Evolutionary conservation across 2,329 filamentous ascomycete genomes (phyloP).

Genomic region (Trichoderma polysporum): DNA sequence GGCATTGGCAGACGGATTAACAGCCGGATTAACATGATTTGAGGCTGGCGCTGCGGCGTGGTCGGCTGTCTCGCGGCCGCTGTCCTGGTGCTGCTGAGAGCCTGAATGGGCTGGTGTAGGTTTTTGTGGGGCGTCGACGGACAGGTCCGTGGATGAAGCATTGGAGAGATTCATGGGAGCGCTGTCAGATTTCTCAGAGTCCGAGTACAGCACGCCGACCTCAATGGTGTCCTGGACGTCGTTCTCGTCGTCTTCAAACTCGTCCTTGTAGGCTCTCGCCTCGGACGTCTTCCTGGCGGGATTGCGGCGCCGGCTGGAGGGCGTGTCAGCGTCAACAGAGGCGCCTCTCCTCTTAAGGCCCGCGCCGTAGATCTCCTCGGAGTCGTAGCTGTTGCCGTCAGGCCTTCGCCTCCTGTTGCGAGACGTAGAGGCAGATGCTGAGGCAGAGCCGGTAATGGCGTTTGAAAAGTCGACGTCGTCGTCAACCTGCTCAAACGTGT

Average conservation of each 20-base stretch:
- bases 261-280: conserved; percentile 33
- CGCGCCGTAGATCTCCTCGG: conserved; percentile 33
- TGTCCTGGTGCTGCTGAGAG: neutral
- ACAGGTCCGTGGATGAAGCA: conserved; percentile 32
- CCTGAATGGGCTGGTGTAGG: conserved; percentile 21
- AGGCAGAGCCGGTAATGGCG: neutral
- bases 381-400: conserved; percentile 35
- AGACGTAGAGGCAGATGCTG: conserved; percentile 27
- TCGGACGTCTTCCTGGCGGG: conserved; percentile 41
- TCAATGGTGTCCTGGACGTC: conserved; percentile 59
- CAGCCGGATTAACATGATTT: neutral
- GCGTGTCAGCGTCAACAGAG: conserved; percentile 38
- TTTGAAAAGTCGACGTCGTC: conserved; percentile 44
- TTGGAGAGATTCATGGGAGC: conserved; percentile 29
- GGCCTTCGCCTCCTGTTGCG: conserved; percentile 40
- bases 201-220: conserved; percentile 46
- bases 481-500: conserved; percentile 53
- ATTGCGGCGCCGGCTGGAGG: conserved; percentile 41
- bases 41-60: neutral
- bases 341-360: conserved; percentile 39
- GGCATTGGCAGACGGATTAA: neutral
- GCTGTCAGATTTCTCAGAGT: conserved; percentile 34
- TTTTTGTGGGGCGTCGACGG: conserved; percentile 25
- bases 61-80: neutral
- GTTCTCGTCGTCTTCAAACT: conserved; percentile 41